These are phyloP conservation scores for Colletotrichum sp. DNA, from an alignment of 2,329 filamentous ascomycete species.

Conservation along the genomic window DNA sequence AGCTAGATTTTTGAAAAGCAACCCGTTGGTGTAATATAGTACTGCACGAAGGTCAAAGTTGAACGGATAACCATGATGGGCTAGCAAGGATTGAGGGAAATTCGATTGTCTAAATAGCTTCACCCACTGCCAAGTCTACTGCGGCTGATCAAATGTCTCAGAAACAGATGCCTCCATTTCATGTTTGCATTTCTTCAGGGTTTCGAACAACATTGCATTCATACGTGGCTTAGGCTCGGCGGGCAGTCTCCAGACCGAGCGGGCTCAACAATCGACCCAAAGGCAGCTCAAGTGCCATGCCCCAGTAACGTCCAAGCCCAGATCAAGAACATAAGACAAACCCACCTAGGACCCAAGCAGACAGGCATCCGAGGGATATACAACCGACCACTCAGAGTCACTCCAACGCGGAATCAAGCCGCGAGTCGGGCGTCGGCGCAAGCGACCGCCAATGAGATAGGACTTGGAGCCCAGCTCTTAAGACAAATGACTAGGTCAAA, in stretches of 20 bases:
- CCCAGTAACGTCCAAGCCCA: neutral
- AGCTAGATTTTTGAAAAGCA: too few species aligned
- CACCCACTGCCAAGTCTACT: neutral
- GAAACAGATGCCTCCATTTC: neutral
- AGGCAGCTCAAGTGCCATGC: neutral
- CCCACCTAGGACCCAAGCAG: neutral
- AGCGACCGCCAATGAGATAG: neutral
- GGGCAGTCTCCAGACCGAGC: neutral
- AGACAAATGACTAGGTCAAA: neutral
- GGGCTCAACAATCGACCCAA: neutral
- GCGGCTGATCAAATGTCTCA: neutral
- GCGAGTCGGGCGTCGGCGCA: neutral
- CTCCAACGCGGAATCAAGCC: neutral
- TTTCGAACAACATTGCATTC: neutral
- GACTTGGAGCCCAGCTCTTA: neutral
- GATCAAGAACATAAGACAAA: neutral
- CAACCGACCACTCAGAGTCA: neutral
- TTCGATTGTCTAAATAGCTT: neutral
- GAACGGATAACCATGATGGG: neutral
- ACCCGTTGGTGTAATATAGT: too few species aligned
- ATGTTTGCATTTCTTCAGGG: neutral
- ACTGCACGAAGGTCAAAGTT: too few species aligned
- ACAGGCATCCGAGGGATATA: neutral
- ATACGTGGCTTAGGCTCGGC: neutral
- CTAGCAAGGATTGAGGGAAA: neutral